Evolutionary conservation across 1,284 basidiomycete genomes (phyloP).

Genomic region (Ceratorhiza oryzae-sativae): DNA sequence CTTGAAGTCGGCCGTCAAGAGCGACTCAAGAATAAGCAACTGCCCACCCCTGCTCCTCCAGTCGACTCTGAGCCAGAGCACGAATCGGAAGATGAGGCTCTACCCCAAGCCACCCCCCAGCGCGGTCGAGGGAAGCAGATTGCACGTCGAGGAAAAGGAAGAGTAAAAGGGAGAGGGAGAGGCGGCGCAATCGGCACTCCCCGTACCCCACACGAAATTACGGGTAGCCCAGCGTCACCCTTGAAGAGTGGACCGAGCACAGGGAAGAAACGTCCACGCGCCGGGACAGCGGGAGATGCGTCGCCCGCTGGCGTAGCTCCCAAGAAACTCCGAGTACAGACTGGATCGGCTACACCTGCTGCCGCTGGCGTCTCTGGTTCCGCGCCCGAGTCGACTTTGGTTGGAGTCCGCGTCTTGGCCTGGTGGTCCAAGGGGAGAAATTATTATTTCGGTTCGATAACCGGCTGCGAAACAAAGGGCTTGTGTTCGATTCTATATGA

Average conservation of each 20-base stretch:
- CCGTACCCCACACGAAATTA: constrained; percentile 47
- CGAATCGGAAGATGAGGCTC: constrained; percentile 25
- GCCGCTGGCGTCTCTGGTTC: constrained; percentile 2
- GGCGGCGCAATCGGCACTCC: constrained; percentile 48
- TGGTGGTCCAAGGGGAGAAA: constrained; percentile 65
- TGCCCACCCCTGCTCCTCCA: neutral
- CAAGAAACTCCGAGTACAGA: constrained; percentile 35
- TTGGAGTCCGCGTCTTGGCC: constrained; percentile 67
- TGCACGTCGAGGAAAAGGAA: constrained; percentile 45
- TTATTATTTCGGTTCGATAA: constrained; percentile 67
- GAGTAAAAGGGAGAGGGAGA: constrained; percentile 57
- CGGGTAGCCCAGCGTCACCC: constrained; percentile 34
- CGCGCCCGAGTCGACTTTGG: constrained; percentile 43
- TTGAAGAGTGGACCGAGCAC: constrained; percentile 31
- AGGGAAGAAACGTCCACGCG: constrained; percentile 41
- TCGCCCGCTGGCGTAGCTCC: constrained; percentile 42
- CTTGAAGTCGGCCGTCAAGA: constrained; percentile 10
- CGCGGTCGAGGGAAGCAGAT: neutral
- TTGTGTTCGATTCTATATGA: constrained; percentile 61
- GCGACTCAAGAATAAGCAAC: neutral
- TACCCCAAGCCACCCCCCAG: constrained; percentile 15
- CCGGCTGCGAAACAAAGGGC: constrained; percentile 47
- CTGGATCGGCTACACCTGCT: constrained; percentile 7
- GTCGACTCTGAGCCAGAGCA: constrained; percentile 14
- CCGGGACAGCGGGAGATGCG: constrained; percentile 35